phyloP scores from a whole-genome alignment of 2,329 filamentous ascomycete genomes.

The Fusarium graminum region DNA sequence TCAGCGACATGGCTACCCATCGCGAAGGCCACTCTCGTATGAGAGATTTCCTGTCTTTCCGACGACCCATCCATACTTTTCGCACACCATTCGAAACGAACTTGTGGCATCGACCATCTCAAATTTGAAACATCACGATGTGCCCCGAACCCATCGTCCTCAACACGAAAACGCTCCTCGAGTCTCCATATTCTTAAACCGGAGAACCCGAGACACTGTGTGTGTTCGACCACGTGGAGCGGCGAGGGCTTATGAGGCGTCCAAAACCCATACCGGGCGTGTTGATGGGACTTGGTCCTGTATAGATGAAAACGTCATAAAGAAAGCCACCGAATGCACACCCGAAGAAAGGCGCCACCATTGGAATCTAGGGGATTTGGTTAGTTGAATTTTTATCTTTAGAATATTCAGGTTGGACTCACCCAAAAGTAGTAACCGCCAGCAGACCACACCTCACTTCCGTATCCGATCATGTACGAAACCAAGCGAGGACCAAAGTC shows the following conservation, averaged over 20 bases:
- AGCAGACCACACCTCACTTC: constrained; percentile 73
- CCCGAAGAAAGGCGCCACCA: constrained; percentile 77
- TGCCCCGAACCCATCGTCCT: neutral
- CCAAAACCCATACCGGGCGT: constrained; percentile 74
- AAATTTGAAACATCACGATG: neutral
- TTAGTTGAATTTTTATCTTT: constrained; percentile 6
- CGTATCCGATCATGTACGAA: constrained; percentile 76
- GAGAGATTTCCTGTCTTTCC: neutral
- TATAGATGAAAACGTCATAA: constrained; percentile 77
- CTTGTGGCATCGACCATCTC: neutral
- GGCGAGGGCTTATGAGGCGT: constrained; percentile 57
- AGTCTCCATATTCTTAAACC: constrained; percentile 20
- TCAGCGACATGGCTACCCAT: neutral
- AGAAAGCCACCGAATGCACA: constrained; percentile 73
- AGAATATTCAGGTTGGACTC: constrained; percentile 42
- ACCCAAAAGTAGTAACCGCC: constrained; percentile 82
- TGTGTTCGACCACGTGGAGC: constrained; percentile 56
- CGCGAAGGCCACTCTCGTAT: neutral
- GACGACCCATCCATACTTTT: neutral
- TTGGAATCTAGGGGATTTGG: constrained; percentile 67
- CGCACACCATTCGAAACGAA: neutral
- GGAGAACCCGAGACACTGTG: constrained; percentile 44
- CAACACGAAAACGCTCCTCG: neutral
- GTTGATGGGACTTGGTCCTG: constrained; percentile 78
- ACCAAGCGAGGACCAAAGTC: constrained; percentile 78